Evolutionary conservation across 2,329 filamentous ascomycete species (phyloP), one percentile per base, ranked within the genome.

Genomic region (Zalaria sp.): DNA sequence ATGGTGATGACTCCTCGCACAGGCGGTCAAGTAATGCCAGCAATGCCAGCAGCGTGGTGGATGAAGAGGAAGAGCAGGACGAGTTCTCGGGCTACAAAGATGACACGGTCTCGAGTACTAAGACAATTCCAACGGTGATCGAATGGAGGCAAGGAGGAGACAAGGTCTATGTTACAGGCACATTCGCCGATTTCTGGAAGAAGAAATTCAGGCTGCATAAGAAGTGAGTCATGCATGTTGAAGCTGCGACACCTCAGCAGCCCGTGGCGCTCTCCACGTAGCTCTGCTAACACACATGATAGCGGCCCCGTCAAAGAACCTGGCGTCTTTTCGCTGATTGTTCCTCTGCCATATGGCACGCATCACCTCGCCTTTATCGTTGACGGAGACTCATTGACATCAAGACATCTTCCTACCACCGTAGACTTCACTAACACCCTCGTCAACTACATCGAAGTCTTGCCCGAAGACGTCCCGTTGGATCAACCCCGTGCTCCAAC

Each of bases 381-480:
- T 39, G 89, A 96, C 63, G 84, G 83, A 44, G 81, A 89, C 55
- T 94, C 95, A 86, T 77, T 81, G 57, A 91, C 46, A 11, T 46
- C 43, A 7, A 35, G 34, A 11, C 37, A 41, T 35, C 41, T 46
- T 36, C 89, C 91, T 9, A 96, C 91, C 0, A 93, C 91, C 2
- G 91, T 98, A 44, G 91, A 98, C 60, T 95, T 93, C 60, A 93
- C 87, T 49, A 96, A 96, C 65, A 93, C 94, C 57, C 71, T 98
- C 11, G 89, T 98, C 63, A 98, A 98, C 64, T 98, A 96, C 59
- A 85, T 98, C 56, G 91, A 98, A 66, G 83, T 96, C 47, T 84
- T 75, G 53, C 77, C 84, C 31, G 81, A 87, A 43, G 81, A 88
- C 54, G 63, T 79, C 27, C 67, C 69, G 7, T 25, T 28, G 10